Evolutionary conservation across 2,329 filamentous ascomycete genomes (phyloP), one percentile per base, ranked within the genome.

Genomic region (Myriosclerotinia duriaeana): DNA sequence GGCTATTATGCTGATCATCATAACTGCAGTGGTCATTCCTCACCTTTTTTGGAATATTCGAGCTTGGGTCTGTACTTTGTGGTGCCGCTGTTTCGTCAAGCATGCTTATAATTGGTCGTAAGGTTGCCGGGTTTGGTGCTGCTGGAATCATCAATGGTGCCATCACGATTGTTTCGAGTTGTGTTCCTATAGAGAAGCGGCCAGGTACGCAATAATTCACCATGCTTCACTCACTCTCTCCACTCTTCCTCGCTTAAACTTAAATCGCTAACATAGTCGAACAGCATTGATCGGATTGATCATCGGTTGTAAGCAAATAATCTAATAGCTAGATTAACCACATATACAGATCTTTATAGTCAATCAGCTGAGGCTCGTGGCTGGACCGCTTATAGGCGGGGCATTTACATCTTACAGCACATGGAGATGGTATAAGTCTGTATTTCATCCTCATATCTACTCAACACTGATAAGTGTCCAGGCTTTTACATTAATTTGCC

Each of bases 21-120:
- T 50, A 17, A 38, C 22, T 2, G 38, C 6, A 40, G 46, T 61
- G 58, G 44, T 17, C 44, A 7, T 61, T 61, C 30, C n/a, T 61
- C 34, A 44, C 52, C 3, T 61, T 61, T 42, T 60, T 52, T 30
- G 69, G 76, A 46, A 68, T 85, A 46, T 87, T 87, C 68, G 84
- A 86, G 71, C 36, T 86, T 0, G 85, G 85, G 3, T 84, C 82
- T 0, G 71, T 84, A 5, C 74, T 87, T 22, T 87, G 84, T 64
- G 85, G 76, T 66, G 69, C 79, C 66, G 81, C 85, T 0, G 76
- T 72, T 0, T 82, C 78, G 17, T 84, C 82, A 0, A 69, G 73
- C 0, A 83, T 83, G 77, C 80, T 87, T 62, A 87, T 87, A 65
- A 72, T 82, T 14, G 84, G 84, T 2, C 79, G 85, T 2, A 82